Evolutionary conservation across 1,139 yeast species (phyloP).

Genomic region (Sugiyamaella pinicola): DNA sequence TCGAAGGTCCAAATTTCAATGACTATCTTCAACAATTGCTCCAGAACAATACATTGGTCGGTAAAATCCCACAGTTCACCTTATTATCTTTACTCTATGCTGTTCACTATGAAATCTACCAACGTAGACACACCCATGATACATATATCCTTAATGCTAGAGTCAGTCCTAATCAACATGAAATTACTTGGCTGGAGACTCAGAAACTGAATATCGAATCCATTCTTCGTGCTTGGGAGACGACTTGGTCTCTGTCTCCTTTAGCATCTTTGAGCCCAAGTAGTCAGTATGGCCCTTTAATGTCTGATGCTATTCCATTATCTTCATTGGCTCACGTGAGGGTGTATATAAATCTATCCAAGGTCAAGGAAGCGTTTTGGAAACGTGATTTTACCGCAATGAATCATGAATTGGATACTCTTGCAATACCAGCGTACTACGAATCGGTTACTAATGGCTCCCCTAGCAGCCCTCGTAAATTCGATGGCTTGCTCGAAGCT

Average conservation of each 20-base stretch:
- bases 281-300: slow-evolving; percentile 43
- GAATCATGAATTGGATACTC: slow-evolving; percentile 39
- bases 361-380: slow-evolving; percentile 44
- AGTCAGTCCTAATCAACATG: slow-evolving; percentile 20
- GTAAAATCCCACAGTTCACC: slow-evolving; percentile 48
- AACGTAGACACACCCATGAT: slow-evolving; percentile 33
- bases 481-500: slow-evolving; percentile 41
- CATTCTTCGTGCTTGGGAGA: slow-evolving; percentile 45
- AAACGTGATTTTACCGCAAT: slow-evolving; percentile 42
- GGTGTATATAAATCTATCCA: slow-evolving; percentile 39
- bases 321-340: slow-evolving; percentile 46
- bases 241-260: slow-evolving; percentile 45
- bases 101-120: slow-evolving; percentile 68
- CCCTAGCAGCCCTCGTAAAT: slow-evolving; percentile 27
- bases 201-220: slow-evolving; percentile 35
- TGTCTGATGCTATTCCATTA: slow-evolving; percentile 47
- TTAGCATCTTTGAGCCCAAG: slow-evolving; percentile 44
- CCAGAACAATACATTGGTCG: slow-evolving; percentile 38
- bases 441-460: slow-evolving; percentile 24
- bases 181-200: slow-evolving; percentile 33
- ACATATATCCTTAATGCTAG: slow-evolving; percentile 15
- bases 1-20: slow-evolving; percentile 36
- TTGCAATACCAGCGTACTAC: slow-evolving; percentile 29
- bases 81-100: slow-evolving; percentile 68
- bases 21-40: slow-evolving; percentile 34